Conservation (phyloP, 1,284 basidiomycete genomes). For the Gymnopus androsaceus region DNA sequence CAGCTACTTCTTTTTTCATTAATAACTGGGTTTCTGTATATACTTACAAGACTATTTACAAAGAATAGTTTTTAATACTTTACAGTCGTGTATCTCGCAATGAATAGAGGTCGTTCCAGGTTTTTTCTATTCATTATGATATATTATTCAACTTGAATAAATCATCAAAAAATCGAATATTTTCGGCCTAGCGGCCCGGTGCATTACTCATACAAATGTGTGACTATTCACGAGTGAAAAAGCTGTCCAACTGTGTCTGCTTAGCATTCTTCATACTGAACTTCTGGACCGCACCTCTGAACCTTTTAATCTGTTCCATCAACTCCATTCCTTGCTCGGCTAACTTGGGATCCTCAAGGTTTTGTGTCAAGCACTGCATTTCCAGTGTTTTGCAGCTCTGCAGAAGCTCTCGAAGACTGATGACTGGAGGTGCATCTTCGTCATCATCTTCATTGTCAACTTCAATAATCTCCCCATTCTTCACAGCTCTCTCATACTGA, state of each 20-base stretch:
- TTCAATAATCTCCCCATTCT: conserved; percentile 5
- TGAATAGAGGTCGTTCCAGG: not conserved
- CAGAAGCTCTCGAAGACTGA: not conserved
- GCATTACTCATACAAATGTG: not conserved
- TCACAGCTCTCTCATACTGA: not conserved
- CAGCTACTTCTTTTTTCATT: no score
- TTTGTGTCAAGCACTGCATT: not conserved
- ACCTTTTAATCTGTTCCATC: not conserved
- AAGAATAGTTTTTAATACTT: no score
- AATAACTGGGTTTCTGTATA: no score
- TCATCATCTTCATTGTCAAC: conserved; percentile 1
- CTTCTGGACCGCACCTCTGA: not conserved
- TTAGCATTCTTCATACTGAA: not conserved
- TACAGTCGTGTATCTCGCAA: conserved; percentile 5
- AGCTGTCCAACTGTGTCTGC: not conserved
- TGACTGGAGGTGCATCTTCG: not conserved
- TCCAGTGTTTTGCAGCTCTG: not conserved
- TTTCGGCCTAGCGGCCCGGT: not conserved
- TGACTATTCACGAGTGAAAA: not conserved
- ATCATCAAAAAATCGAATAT: not conserved
- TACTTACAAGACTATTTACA: no score
- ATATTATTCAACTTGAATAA: conserved; percentile 1
- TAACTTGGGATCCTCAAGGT: not conserved
- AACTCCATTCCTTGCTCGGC: not conserved
- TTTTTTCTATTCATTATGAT: not conserved